A percentile compares a stretch with the other conserved stretches of the same genome.
Evolutionary conservation across 2,329 filamentous ascomycete species (phyloP).

Genomic region (Monilinia fructigena): DNA sequence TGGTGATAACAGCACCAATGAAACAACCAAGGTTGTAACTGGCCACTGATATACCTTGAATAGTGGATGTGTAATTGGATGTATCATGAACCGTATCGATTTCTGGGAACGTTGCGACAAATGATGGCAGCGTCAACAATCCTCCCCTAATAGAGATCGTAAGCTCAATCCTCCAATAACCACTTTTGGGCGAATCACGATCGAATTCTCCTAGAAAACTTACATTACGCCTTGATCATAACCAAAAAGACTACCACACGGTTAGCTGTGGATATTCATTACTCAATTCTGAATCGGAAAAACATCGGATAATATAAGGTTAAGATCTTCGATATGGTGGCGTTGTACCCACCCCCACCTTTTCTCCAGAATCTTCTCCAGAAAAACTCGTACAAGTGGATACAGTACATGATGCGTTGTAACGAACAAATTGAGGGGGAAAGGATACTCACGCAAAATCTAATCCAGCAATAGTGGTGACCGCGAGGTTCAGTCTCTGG

Average conservation of each 20-base stretch:
- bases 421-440: neutral
- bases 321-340: neutral
- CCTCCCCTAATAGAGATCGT: slow-evolving; percentile 47
- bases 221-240: slow-evolving; percentile 44
- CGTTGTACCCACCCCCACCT: too few relatives aligned
- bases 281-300: neutral
- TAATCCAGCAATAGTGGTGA: slow-evolving; percentile 69
- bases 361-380: slow-evolving; percentile 1
- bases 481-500: slow-evolving; percentile 63
- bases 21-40: slow-evolving; percentile 49
- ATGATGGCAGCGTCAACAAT: slow-evolving; percentile 42
- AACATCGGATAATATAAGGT: slow-evolving; percentile 11
- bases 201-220: neutral
- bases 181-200: neutral
- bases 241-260: slow-evolving; percentile 42
- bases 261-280: slow-evolving; percentile 4
- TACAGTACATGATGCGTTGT: neutral
- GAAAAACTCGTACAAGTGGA: neutral
- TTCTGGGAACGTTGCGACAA: slow-evolving; percentile 21
- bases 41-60: slow-evolving; percentile 21
- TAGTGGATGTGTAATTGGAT: slow-evolving; percentile 16
- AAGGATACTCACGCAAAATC: slow-evolving; percentile 61
- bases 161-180: neutral
- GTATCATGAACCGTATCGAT: slow-evolving; percentile 24
- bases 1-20: slow-evolving; percentile 43